phyloP scores from a whole-genome alignment of 805 yeast genomes.

The Suhomyces prunicola region DNA sequence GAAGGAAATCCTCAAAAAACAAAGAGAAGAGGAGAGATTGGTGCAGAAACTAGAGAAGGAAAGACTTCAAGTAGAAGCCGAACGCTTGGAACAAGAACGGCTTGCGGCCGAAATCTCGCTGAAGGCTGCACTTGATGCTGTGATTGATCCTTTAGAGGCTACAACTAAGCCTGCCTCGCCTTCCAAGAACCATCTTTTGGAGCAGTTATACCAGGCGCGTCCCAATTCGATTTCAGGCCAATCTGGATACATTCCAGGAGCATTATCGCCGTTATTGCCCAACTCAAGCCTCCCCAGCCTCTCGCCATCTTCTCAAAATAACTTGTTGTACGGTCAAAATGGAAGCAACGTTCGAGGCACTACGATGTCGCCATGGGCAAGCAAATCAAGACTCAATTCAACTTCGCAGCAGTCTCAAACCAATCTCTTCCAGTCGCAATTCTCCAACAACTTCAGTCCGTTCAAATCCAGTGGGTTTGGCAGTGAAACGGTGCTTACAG shows the following conservation, averaged over 20 bases:
- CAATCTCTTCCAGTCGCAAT: slow-evolving; percentile 4
- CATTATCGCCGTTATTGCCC: not conserved
- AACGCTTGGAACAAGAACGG: slow-evolving; percentile 6
- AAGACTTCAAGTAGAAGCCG: slow-evolving; percentile 5
- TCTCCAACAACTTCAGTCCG: slow-evolving; percentile 16
- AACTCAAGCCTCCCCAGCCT: not conserved
- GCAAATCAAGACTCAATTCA: slow-evolving; percentile 10
- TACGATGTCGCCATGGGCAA: slow-evolving; percentile 11
- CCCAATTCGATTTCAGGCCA: slow-evolving; percentile 16
- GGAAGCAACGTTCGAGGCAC: not conserved
- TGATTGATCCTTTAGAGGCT: not conserved
- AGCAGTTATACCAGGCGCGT: slow-evolving; percentile 34
- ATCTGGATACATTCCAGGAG: slow-evolving; percentile 2
- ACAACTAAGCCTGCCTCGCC: slow-evolving; percentile 6
- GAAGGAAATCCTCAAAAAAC: slow-evolving; percentile 12
- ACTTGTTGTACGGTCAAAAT: slow-evolving; percentile 4
- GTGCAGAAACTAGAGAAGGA: slow-evolving; percentile 7
- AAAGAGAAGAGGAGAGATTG: slow-evolving; percentile 11
- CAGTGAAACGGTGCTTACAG: not conserved
- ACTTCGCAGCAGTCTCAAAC: slow-evolving; percentile 1
- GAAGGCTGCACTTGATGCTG: not conserved
- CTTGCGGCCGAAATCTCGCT: slow-evolving; percentile 1
- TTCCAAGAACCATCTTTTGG: slow-evolving; percentile 25
- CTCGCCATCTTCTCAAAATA: slow-evolving; percentile 8
- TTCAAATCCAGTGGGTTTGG: slow-evolving; percentile 9